A percentile compares a stretch with the other conserved stretches of the same genome.
Evolutionary conservation across 768 basidiomycete species (phyloP).

Genomic region (Sistotremastrum niveocremeum): DNA sequence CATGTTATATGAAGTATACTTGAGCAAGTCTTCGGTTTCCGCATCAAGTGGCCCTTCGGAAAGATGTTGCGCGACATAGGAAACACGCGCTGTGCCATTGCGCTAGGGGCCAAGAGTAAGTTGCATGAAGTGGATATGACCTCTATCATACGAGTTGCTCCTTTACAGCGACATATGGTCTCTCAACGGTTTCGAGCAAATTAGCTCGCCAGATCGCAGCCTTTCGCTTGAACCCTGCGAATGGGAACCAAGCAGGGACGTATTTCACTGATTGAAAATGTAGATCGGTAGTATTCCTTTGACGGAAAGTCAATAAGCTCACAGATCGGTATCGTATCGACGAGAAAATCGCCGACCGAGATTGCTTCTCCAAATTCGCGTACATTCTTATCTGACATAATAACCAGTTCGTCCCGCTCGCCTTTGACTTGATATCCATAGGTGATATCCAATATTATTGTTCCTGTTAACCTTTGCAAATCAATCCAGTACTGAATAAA

Average conservation of each 20-base stretch:
- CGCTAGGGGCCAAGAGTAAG: too few relatives aligned
- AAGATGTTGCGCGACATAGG: too few relatives aligned
- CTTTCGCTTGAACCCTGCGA: conserved; percentile 8
- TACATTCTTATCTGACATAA: conserved; percentile 14
- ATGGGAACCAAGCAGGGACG: conserved; percentile 11
- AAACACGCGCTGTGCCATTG: too few relatives aligned
- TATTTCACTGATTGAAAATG: conserved; percentile 6
- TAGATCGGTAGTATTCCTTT: too few relatives aligned
- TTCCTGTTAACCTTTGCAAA: conserved; percentile 9
- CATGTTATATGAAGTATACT: too few relatives aligned
- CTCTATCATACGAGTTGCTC: too few relatives aligned
- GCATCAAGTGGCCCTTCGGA: too few relatives aligned
- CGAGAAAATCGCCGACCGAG: conserved; percentile 25
- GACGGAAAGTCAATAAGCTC: neutral
- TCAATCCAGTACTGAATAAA: too few relatives aligned
- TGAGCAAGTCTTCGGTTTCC: too few relatives aligned
- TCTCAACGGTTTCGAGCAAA: conserved; percentile 14
- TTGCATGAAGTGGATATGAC: too few relatives aligned
- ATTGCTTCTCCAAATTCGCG: conserved; percentile 10
- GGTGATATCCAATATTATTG: conserved; percentile 14
- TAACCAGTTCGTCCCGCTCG: conserved; percentile 12
- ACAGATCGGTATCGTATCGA: conserved; percentile 23
- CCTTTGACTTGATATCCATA: conserved; percentile 15
- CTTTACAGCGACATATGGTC: conserved; percentile 12
- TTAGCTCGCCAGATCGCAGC: conserved; percentile 4